phyloP scores from a whole-genome alignment of 768 basidiomycete genomes.

The Cubamyces sp. region DNA sequence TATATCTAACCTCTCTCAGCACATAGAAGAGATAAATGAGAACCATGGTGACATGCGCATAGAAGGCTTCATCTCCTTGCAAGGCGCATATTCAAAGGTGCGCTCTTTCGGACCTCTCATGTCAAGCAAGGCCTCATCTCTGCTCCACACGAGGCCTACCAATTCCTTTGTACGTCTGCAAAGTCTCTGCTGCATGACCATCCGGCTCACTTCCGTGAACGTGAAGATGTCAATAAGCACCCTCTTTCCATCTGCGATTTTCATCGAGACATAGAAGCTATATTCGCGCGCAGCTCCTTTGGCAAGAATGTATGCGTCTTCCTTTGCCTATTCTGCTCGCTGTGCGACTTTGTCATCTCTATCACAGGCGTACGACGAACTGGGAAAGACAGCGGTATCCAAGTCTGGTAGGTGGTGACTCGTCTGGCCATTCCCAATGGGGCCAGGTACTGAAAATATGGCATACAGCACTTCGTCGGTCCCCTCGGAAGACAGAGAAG shows the following conservation, averaged over 20 bases:
- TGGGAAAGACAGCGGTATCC: conserved; percentile 52
- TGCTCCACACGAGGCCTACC: conserved; percentile 60
- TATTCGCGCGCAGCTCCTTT: conserved; percentile 73
- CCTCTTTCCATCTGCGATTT: conserved; percentile 67
- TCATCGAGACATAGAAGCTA: conserved; percentile 65
- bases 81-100: conserved; percentile 76
- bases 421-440: background rate
- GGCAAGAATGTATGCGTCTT: conserved; percentile 61
- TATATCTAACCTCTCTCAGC: conserved; percentile 43
- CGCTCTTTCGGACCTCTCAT: background rate
- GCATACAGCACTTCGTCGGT: conserved; percentile 58
- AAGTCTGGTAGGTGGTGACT: conserved; percentile 46
- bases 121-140: no score
- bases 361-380: conserved; percentile 69
- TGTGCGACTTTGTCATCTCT: background rate
- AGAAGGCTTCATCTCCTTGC: conserved; percentile 84
- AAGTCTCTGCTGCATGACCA: background rate
- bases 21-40: conserved; percentile 65
- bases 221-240: conserved; percentile 78
- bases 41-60: conserved; percentile 55
- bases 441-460: conserved; percentile 23
- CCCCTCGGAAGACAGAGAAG: conserved; percentile 79
- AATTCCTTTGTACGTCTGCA: conserved; percentile 75
- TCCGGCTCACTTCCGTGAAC: conserved; percentile 34
- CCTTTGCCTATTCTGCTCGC: background rate